Conservation (phyloP, 2,329 filamentous ascomycete genomes). For the Remersonia thermophila region DNA sequence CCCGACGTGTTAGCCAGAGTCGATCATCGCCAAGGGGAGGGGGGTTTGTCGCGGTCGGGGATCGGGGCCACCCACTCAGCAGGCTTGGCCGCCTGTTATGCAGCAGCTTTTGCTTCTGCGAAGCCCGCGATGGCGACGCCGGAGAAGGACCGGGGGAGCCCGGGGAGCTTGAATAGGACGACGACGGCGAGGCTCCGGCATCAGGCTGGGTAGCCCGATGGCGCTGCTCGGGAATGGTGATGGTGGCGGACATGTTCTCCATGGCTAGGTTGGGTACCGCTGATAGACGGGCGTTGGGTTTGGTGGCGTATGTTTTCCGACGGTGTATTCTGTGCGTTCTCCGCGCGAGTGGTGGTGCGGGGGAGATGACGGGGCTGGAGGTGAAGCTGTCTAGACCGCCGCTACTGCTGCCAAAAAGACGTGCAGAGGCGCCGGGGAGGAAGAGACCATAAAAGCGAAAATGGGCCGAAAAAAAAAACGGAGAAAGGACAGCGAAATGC, state of each 20-base stretch:
- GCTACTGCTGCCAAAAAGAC: constrained; percentile 13
- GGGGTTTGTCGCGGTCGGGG: no score
- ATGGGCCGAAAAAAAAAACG: no score
- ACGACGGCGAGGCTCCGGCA: constrained; percentile 39
- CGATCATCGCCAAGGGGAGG: no score
- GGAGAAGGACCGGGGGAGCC: constrained; percentile 32
- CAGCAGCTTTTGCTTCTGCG: constrained; percentile 29
- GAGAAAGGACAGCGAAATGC: neutral
- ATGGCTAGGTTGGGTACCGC: constrained; percentile 3
- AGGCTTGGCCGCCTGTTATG: constrained; percentile 50
- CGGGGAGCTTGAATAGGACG: constrained; percentile 45
- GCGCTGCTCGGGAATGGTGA: constrained; percentile 45
- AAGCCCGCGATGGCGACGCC: constrained; percentile 20
- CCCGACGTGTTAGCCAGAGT: constrained; percentile 22
- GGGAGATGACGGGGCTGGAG: neutral
- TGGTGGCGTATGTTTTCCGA: neutral
- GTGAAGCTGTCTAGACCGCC: constrained; percentile 3
- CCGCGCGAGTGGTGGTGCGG: neutral
- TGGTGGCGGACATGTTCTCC: constrained; percentile 43
- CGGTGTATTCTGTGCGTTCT: no score
- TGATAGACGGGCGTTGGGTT: no score
- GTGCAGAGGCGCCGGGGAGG: constrained; percentile 13
- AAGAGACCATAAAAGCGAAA: constrained; percentile 14
- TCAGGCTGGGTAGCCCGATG: constrained; percentile 30
- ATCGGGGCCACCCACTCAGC: constrained; percentile 42